A percentile compares a stretch with the other conserved stretches of the same genome.
phyloP scores from a whole-genome alignment of 2,329 filamentous ascomycete species.

The Clarireedia paspali region DNA sequence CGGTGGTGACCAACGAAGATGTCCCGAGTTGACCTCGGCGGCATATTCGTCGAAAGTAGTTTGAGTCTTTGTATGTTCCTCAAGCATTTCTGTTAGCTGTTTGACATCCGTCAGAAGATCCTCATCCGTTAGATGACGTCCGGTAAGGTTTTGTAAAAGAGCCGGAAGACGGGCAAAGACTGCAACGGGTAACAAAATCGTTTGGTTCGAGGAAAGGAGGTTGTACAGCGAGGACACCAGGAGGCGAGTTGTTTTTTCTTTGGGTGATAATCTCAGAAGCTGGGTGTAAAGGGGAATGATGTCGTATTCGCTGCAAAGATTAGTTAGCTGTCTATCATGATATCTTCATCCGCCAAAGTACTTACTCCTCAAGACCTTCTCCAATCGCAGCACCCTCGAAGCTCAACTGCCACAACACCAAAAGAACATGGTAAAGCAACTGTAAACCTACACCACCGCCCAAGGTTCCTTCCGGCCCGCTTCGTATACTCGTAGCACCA shows the following conservation, averaged over 20 bases:
- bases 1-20: conserved; percentile 68
- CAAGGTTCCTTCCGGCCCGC: conserved; percentile 53
- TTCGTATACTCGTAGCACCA: conserved; percentile 43
- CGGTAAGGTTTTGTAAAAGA: conserved; percentile 54
- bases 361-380: conserved; percentile 77
- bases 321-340: conserved; percentile 22
- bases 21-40: conserved; percentile 59
- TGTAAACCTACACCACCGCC: conserved; percentile 86
- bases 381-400: conserved; percentile 75
- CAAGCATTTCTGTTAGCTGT: conserved; percentile 53
- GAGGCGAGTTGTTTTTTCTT: conserved; percentile 94
- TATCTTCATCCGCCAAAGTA: conserved; percentile 10
- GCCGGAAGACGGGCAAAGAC: conserved; percentile 75
- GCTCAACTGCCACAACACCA: conserved; percentile 94
- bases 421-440: conserved; percentile 84
- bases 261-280: conserved; percentile 83
- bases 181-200: conserved; percentile 73
- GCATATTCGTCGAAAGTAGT: conserved; percentile 42
- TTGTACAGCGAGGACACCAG: conserved; percentile 85
- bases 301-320: conserved; percentile 68
- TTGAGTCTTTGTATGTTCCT: conserved; percentile 62
- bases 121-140: conserved; percentile 55
- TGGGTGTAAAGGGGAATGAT: conserved; percentile 88
- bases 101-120: conserved; percentile 57
- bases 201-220: conserved; percentile 62